Evolutionary conservation across 768 basidiomycete genomes (phyloP).

Genomic region (Daedaleopsis sinensis): DNA sequence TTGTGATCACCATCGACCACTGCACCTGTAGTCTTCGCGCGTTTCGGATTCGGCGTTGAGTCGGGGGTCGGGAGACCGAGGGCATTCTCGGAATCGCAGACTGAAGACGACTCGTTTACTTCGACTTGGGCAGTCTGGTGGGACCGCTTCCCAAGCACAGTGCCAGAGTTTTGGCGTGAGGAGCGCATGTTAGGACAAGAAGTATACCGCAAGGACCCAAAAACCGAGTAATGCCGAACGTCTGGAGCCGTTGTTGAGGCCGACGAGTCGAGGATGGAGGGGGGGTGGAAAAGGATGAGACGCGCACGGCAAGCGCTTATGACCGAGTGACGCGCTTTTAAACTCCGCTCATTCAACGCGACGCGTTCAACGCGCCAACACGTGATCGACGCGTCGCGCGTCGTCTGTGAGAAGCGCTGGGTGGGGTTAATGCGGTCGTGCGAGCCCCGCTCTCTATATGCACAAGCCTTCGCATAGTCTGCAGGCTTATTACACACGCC

Average conservation of each 20-base stretch:
- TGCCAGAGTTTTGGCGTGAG: constrained; percentile 24
- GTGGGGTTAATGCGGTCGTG: constrained; percentile 17
- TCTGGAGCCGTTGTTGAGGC: constrained; percentile 12
- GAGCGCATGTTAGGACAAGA: constrained; percentile 20
- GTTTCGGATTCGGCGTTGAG: constrained; percentile 66
- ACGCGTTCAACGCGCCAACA: constrained; percentile 24
- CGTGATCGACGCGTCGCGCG: constrained; percentile 29
- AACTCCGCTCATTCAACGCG: constrained; percentile 33
- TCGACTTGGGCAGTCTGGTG: constrained; percentile 30
- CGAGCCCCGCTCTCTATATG: neutral
- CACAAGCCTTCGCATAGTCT: neutral
- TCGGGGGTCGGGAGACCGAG: constrained; percentile 56
- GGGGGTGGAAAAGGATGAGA: constrained; percentile 21
- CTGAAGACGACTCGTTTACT: constrained; percentile 37
- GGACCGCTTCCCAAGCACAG: constrained; percentile 39
- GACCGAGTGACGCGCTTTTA: constrained; percentile 26
- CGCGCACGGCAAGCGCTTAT: constrained; percentile 23
- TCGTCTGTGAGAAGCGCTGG: neutral
- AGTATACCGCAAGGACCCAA: neutral
- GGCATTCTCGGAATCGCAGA: constrained; percentile 22
- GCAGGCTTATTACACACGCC: constrained; percentile 6
- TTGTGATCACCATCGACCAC: constrained; percentile 60
- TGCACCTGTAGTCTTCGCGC: constrained; percentile 51
- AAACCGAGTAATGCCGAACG: constrained; percentile 7
- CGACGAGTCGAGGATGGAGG: constrained; percentile 15